These are phyloP conservation scores for Candida xyloterini DNA, from an alignment of 805 yeast genomes.

Conservation along the genomic window DNA sequence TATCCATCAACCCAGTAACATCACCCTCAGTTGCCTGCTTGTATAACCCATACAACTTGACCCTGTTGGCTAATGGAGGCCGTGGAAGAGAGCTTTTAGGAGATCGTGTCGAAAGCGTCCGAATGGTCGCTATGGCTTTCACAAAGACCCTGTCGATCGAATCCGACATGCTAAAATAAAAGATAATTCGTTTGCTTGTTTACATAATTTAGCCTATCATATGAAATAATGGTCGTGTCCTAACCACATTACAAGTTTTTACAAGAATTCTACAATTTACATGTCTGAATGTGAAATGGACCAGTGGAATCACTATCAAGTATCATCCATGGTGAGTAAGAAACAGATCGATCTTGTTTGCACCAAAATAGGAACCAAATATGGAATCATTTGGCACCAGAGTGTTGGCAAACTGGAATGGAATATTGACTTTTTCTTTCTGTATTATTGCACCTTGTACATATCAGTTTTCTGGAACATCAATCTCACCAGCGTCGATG, in stretches of 20 bases:
- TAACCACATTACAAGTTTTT: not conserved
- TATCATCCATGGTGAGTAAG: constrained; percentile 62
- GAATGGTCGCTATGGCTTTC: constrained; percentile 76
- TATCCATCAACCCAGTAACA: constrained; percentile 61
- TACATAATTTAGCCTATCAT: constrained; percentile 10
- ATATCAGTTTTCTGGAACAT: constrained; percentile 70
- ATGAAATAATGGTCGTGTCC: constrained; percentile 1
- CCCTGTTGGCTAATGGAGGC: constrained; percentile 70
- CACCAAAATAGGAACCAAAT: constrained; percentile 86
- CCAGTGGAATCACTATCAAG: constrained; percentile 47
- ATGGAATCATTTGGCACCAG: constrained; percentile 72
- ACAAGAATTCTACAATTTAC: not conserved
- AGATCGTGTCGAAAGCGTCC: constrained; percentile 64
- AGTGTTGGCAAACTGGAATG: constrained; percentile 80
- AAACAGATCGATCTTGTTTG: constrained; percentile 72
- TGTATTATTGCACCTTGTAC: constrained; percentile 27
- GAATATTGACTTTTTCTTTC: constrained; percentile 4
- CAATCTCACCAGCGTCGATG: constrained; percentile 97
- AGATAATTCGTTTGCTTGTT: constrained; percentile 6
- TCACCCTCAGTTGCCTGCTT: constrained; percentile 91
- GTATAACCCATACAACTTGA: constrained; percentile 73
- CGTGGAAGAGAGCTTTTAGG: constrained; percentile 64
- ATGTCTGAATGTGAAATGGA: constrained; percentile 67
- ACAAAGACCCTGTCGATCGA: constrained; percentile 75
- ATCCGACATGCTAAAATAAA: constrained; percentile 40